phyloP scores from a whole-genome alignment of 2,329 filamentous ascomycete genomes.

The Fusarium dimerum region DNA sequence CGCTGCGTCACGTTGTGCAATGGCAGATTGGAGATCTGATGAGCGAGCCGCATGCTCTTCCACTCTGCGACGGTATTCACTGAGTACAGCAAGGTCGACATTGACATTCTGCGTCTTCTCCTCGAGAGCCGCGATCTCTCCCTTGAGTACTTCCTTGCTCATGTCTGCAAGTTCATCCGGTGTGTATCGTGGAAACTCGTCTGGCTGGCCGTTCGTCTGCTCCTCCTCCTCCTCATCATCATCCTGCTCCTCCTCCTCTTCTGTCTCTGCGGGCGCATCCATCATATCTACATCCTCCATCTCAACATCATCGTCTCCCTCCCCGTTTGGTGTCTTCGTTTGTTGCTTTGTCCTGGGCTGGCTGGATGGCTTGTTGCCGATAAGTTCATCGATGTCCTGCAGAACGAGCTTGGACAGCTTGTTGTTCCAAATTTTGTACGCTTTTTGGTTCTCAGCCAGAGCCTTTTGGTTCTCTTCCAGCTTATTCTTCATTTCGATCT shows the following conservation, averaged over 20 bases:
- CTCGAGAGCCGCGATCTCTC: constrained; percentile 62
- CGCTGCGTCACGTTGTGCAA: constrained; percentile 76
- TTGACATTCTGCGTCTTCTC: constrained; percentile 79
- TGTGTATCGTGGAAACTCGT: constrained; percentile 77
- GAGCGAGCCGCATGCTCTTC: constrained; percentile 80
- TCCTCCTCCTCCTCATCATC: constrained; percentile 28
- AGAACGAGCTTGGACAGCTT: constrained; percentile 82
- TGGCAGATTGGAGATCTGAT: constrained; percentile 78
- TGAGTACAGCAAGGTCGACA: constrained; percentile 85
- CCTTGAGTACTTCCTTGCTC: constrained; percentile 61
- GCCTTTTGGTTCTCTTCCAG: constrained; percentile 95
- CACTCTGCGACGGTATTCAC: constrained; percentile 83
- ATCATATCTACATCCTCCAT: constrained; percentile 36
- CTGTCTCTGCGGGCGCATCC: constrained; percentile 33
- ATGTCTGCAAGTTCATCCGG: constrained; percentile 68
- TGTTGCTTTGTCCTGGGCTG: constrained; percentile 28
- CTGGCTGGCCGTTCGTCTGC: constrained; percentile 37
- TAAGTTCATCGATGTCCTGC: constrained; percentile 76
- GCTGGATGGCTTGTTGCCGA: constrained; percentile 38
- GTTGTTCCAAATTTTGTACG: constrained; percentile 82
- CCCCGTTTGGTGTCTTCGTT: constrained; percentile 19
- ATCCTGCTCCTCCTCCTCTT: constrained; percentile 28
- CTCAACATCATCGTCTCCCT: constrained; percentile 35
- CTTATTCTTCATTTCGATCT: constrained; percentile 99
- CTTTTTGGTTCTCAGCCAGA: constrained; percentile 81